Percentiles rank a stretch among this genome's conserved stretches.
Evolutionary conservation across 495 filamentous ascomycete species (phyloP).

Genomic region (Penicillium paradoxum): DNA sequence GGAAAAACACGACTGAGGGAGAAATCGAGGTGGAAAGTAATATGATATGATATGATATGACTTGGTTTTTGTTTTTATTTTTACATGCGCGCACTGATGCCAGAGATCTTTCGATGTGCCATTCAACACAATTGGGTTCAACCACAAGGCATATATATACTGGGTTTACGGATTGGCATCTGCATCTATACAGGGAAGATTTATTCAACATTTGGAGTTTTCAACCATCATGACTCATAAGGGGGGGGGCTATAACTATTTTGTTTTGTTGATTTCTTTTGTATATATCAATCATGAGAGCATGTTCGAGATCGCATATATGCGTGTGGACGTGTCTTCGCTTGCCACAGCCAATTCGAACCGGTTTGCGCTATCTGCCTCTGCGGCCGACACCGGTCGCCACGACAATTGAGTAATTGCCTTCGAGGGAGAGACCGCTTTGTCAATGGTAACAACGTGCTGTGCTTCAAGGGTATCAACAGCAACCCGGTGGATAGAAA

Average conservation of each 20-base stretch:
- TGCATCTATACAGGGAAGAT: constrained; percentile 8
- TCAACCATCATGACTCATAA: constrained; percentile 29
- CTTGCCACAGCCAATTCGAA: constrained; percentile 72
- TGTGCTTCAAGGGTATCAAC: constrained; percentile 40
- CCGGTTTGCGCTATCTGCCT: constrained; percentile 11
- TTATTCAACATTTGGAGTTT: neutral
- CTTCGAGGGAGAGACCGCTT: constrained; percentile 58
- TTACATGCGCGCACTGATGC: neutral
- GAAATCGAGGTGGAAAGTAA: neutral
- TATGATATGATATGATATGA: neutral
- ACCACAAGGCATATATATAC: constrained; percentile 21
- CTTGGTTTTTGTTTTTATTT: constrained; percentile 4
- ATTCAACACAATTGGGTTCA: constrained; percentile 32
- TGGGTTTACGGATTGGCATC: constrained; percentile 21
- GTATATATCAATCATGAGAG: constrained; percentile 23
- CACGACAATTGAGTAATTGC: constrained; percentile 72
- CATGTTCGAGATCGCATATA: constrained; percentile 55
- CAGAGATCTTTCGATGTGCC: constrained; percentile 15
- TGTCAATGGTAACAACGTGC: constrained; percentile 35
- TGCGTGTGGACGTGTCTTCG: constrained; percentile 73
- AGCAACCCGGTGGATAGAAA: constrained; percentile 39
- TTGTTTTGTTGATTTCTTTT: constrained; percentile 4
- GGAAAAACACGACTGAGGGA: constrained; percentile 56
- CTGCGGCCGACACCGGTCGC: constrained; percentile 48
- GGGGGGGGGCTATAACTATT: constrained; percentile 5